Evolutionary conservation across 2,329 filamentous ascomycete genomes (phyloP), one percentile per base, ranked within the genome.

Genomic region (Penicillium sp.): DNA sequence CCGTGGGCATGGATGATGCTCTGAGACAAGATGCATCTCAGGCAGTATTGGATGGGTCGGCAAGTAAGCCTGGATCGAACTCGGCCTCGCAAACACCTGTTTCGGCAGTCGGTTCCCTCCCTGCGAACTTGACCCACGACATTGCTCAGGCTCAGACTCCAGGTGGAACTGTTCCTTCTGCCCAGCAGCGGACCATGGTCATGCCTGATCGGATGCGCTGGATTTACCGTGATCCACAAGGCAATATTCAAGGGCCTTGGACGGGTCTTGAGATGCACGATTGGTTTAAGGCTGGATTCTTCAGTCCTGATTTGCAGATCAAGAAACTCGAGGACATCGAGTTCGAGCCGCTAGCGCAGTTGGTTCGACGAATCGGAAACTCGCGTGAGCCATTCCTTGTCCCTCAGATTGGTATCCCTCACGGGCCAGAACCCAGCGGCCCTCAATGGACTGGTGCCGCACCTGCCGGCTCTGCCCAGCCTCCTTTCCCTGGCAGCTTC

Each of bases 121-220:
- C 67, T 11, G 57, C 65, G 4, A 62, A 62, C 42, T 54, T 72
- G 50, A 55, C 62, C 8, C 62, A 66, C 31, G 72, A 72, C 40
- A 63, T 50, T 14, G 51, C 63, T 27, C 69, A 67, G 22, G 54
- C 60, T 43, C 72, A 73, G 50, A 69, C 64, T 4, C 64, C 69
- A 35, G 69, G 69, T 13, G 79, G 82, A 44, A 87, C 91, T 58
- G 81, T 90, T 44, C 85, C 86, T 25, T 75, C 82, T 43, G 76
- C 83, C 25, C 87, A 89, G 64, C 84, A 88, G 57, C 86, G 90
- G 14, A 92, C 88, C 40, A 97, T 99, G 92, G 92, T 99, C 5
- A 97, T 99, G 94, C 94, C 94, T 2, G 94, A 99, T 70, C 83
- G 95, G 13, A 99, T 99, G 91, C 83, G 92, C 63, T 99, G 94